Conservation (phyloP, 306 rosid genomes). For the Heteromeles arbutifolia region DNA sequence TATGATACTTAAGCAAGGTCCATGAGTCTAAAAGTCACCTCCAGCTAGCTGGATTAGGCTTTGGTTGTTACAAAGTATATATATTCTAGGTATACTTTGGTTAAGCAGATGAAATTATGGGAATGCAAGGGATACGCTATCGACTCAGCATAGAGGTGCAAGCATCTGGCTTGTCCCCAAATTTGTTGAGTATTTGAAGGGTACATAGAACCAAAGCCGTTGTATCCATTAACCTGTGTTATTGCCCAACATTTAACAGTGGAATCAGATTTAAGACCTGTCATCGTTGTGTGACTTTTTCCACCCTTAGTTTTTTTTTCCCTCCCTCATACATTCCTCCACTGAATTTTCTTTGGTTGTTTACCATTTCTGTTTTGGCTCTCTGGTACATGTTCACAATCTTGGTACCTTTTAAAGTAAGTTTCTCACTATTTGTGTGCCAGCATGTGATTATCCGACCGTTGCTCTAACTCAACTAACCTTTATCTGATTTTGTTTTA, state of each 20-base stretch:
- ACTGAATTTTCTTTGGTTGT: neutral
- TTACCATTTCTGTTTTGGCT: neutral
- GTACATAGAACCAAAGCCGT: neutral
- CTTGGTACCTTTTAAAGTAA: neutral
- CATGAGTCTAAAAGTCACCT: no score
- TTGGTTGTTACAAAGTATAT: neutral
- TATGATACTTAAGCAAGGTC: no score
- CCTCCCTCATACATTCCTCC: neutral
- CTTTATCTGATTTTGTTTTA: neutral
- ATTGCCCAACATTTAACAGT: neutral
- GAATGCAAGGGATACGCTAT: neutral
- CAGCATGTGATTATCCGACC: neutral
- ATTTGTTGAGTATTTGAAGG: neutral
- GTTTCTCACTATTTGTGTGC: neutral
- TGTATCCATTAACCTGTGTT: neutral
- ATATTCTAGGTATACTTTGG: neutral
- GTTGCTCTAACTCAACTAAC: neutral
- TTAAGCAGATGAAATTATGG: neutral
- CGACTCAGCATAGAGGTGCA: neutral
- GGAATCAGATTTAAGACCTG: neutral
- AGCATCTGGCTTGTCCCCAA: neutral
- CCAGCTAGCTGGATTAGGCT: no score
- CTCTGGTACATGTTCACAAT: no score
- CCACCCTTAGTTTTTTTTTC: neutral
- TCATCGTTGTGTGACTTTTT: neutral